Evolutionary conservation across 805 yeast species (phyloP).

Genomic region (Candida maesae): DNA sequence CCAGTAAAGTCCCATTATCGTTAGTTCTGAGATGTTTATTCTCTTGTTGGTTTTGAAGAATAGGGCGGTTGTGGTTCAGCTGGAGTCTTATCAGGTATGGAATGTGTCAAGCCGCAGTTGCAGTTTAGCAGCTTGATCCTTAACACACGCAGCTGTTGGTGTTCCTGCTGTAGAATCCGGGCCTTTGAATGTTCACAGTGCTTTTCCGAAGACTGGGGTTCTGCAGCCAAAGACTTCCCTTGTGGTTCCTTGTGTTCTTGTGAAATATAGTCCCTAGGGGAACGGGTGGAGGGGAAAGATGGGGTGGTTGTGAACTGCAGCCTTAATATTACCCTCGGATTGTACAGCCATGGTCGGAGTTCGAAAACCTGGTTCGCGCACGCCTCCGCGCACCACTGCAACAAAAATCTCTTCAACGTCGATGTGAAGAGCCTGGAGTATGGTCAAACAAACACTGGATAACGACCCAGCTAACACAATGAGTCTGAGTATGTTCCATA

Average conservation of each 20-base stretch:
- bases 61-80: too few relatives aligned
- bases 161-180: too few relatives aligned
- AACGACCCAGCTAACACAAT: neutral
- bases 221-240: too few relatives aligned
- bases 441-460: too few relatives aligned
- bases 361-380: neutral
- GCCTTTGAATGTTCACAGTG: too few relatives aligned
- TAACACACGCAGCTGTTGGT: neutral
- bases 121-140: neutral
- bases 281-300: neutral
- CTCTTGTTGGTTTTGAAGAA: too few relatives aligned
- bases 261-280: too few relatives aligned
- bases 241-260: too few relatives aligned
- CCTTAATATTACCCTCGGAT: neutral
- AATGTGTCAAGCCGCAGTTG: constrained; percentile 2
- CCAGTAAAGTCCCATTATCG: constrained; percentile 21
- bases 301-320: neutral
- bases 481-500: constrained; percentile 5
- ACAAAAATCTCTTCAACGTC: constrained; percentile 3
- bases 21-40: constrained; percentile 5
- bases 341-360: too few relatives aligned
- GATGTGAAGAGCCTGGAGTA: neutral
- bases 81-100: constrained; percentile 6
- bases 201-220: too few relatives aligned
- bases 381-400: neutral